Base-by-base conservation (phyloP, 257 asterid genomes). In the Przewalskia tangutica region DNA sequence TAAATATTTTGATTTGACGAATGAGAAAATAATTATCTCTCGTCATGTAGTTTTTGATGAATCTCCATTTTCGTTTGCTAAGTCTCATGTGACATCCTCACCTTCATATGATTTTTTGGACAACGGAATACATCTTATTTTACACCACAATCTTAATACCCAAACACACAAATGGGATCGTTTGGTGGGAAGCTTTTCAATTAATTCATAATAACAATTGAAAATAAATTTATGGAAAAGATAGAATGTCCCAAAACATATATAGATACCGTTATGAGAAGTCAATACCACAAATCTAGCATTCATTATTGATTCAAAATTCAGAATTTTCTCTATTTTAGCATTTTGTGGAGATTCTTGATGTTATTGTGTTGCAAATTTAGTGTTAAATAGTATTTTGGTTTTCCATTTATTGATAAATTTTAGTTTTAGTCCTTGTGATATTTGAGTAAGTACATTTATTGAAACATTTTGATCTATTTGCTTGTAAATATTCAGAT, bases 111-210 rank as follows among this genome's bases (percentile, higher is more conserved):
- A n/a, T n/a, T n/a, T n/a, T n/a, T n/a, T n/a, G n/a, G n/a, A n/a
- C n/a, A n/a, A n/a, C n/a, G n/a, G n/a, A n/a, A n/a, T n/a, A n/a
- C n/a, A n/a, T n/a, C n/a, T n/a, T n/a, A n/a, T n/a, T n/a, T n/a
- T n/a, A n/a, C n/a, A n/a, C n/a, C n/a, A n/a, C n/a, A n/a, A n/a
- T n/a, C n/a, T n/a, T n/a, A n/a, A n/a, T n/a, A n/a, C n/a, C n/a
- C n/a, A n/a, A n/a, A n/a, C n/a, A n/a, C n/a, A n/a, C 63, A 51
- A 13, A 55, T 81, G 80, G 76, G 84, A 82, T 77, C 50, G 13
- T 40, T 60, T 54, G 67, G 55, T n/a, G 46, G 38, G 65, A 48
- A 68, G 42, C 13, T 77, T 84, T 62, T 63, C 53, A 70, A 40
- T 63, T 64, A 64, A 64, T 64, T 32, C 18, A 64, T 32, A 12